Conservation (phyloP, 106 monocot genomes). For the Hemerocallis citrina region DNA sequence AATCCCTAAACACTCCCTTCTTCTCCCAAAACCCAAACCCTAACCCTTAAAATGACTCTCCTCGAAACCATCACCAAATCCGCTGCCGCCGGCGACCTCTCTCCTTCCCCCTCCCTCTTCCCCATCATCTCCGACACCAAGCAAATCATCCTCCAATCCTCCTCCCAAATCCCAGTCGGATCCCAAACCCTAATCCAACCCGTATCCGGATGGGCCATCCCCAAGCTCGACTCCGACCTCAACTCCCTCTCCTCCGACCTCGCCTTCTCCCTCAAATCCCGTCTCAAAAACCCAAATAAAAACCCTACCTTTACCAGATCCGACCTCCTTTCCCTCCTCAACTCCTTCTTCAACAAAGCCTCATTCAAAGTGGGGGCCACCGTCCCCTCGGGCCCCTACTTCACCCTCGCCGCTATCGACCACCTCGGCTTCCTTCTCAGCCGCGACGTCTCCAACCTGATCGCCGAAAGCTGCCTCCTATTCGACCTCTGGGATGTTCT, state of each 20-base stretch:
- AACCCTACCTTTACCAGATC: conserved; percentile 12
- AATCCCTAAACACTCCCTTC: neutral
- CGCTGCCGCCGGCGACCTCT: conserved; percentile 9
- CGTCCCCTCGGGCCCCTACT: conserved; percentile 2
- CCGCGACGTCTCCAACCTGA: conserved; percentile 17
- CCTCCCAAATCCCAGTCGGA: neutral
- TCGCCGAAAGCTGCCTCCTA: conserved; percentile 30
- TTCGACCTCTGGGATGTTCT: conserved; percentile 45
- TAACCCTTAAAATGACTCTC: conserved; percentile 35
- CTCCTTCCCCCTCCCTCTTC: conserved; percentile 4
- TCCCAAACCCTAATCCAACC: conserved; percentile 16
- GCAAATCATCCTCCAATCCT: conserved; percentile 20
- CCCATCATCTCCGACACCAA: conserved; percentile 48
- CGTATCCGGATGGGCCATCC: conserved; percentile 31
- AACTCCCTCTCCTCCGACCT: conserved; percentile 12
- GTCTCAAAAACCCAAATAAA: conserved; percentile 25
- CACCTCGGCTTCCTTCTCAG: conserved; percentile 22
- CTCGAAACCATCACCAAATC: conserved; percentile 43
- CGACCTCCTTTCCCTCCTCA: conserved; percentile 21
- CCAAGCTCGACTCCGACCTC: conserved; percentile 18
- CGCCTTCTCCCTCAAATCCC: conserved; percentile 17
- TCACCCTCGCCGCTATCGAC: conserved; percentile 10
- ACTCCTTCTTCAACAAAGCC: conserved; percentile 13
- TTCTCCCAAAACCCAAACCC: conserved; percentile 11
- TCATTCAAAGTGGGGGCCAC: neutral